These are phyloP conservation scores for Pseudogymnoascus sp. DNA, from an alignment of 2,329 filamentous ascomycete species.

Conservation along the genomic window DNA sequence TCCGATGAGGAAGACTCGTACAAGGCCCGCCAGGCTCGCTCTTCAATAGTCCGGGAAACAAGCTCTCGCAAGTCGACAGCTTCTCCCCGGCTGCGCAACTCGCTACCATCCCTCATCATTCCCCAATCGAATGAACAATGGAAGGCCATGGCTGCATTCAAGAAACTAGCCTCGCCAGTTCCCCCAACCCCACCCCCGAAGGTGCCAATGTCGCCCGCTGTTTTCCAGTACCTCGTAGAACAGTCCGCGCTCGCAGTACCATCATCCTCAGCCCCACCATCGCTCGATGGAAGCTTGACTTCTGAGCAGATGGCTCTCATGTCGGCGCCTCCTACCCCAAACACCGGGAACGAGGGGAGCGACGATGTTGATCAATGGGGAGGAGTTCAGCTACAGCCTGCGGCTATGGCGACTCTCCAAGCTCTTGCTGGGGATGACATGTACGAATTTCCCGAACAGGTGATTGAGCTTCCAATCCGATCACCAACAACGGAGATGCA, in stretches of 20 bases:
- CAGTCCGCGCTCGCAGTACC: slow-evolving; percentile 59
- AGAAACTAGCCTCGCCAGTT: slow-evolving; percentile 47
- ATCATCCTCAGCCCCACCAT: slow-evolving; percentile 71
- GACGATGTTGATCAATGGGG: slow-evolving; percentile 54
- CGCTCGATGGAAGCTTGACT: slow-evolving; percentile 71
- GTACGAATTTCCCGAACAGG: slow-evolving; percentile 53
- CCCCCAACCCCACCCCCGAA: slow-evolving; percentile 55
- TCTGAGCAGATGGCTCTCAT: slow-evolving; percentile 79
- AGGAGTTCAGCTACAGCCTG: slow-evolving; percentile 67
- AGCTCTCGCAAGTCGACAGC: slow-evolving; percentile 26
- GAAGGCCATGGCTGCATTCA: slow-evolving; percentile 38
- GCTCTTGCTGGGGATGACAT: slow-evolving; percentile 52
- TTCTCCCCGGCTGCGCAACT: slow-evolving; percentile 18
- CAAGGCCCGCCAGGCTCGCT: slow-evolving; percentile 38
- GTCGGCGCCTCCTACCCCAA: slow-evolving; percentile 78
- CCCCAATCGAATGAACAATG: slow-evolving; percentile 33
- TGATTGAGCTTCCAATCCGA: slow-evolving; percentile 41
- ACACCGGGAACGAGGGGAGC: slow-evolving; percentile 51
- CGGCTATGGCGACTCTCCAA: slow-evolving; percentile 71
- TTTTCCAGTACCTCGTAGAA: slow-evolving; percentile 56
- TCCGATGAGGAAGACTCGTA: slow-evolving; percentile 60
- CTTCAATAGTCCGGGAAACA: slow-evolving; percentile 17
- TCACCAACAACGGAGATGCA: slow-evolving; percentile 41
- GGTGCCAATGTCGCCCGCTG: slow-evolving; percentile 67
- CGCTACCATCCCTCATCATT: slow-evolving; percentile 45